A percentile compares a stretch with the other conserved stretches of the same genome.
These are phyloP conservation scores for Choanephora cucurbitarum DNA, from an alignment of 371 early-diverging fungal genomes.

Conservation along the genomic window DNA sequence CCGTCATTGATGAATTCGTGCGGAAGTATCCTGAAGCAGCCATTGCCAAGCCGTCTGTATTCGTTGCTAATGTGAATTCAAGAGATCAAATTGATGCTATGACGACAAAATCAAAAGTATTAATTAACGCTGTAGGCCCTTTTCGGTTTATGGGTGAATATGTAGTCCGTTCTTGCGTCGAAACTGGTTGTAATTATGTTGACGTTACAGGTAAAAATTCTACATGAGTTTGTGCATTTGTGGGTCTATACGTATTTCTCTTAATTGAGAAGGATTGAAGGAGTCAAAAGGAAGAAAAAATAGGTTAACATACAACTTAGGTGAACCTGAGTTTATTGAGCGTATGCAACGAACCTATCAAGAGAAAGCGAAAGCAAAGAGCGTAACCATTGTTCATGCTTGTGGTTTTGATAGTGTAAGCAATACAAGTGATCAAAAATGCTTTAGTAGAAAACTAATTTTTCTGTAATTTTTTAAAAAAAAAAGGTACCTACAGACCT, in stretches of 20 bases:
- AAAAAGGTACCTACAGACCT: conserved; percentile 60
- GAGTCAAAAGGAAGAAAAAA: not conserved
- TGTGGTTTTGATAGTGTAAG: conserved; percentile 91
- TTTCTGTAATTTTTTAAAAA: too few species aligned
- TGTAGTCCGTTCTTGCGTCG: conserved; percentile 85
- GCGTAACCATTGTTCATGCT: conserved; percentile 74
- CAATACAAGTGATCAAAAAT: too few species aligned
- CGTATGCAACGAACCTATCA: conserved; percentile 72
- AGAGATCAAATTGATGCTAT: conserved; percentile 56
- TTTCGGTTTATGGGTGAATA: conserved; percentile 80
- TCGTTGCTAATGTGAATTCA: conserved; percentile 66
- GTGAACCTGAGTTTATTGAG: conserved; percentile 79
- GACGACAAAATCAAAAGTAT: conserved; percentile 58
- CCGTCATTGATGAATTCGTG: conserved; percentile 20
- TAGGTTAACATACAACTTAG: conserved; percentile 20
- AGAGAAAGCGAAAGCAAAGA: conserved; percentile 65
- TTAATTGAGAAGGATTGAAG: too few species aligned
- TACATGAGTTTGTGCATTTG: not conserved
- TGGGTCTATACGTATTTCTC: too few species aligned
- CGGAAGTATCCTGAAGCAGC: conserved; percentile 22
- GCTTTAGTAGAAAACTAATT: too few species aligned
- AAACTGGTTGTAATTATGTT: conserved; percentile 79
- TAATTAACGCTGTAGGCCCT: conserved; percentile 86
- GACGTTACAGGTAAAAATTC: conserved; percentile 68
- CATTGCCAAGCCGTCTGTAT: conserved; percentile 43